Base-by-base conservation (phyloP, 1,284 basidiomycete genomes). In the Sporisorium sorghi region DNA sequence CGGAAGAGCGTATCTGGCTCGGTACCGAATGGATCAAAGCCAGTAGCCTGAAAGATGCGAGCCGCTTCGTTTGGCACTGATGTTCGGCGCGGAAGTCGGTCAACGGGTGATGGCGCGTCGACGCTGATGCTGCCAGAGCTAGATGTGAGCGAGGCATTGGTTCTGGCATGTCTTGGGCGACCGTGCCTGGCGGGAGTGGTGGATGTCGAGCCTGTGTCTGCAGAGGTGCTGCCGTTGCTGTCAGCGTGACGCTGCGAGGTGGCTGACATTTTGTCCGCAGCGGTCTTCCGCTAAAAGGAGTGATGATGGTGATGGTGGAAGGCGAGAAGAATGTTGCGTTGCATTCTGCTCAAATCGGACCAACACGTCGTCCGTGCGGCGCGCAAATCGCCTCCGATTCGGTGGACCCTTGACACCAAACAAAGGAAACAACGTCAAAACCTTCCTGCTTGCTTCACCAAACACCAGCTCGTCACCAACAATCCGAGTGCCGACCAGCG, bases 1-100 rank as follows among this genome's bases (percentile, higher is more conserved):
- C 48, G 23, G 50, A 81, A 79, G 10, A 79, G 63, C 8, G 62
- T 59, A 33, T 81, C 79, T 0, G 77, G 68, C 24, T 80, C 78
- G 14, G 53, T 57, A 30, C 58, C 43, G 49, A 72, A 68, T 1
- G 72, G 67, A 35, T 77, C 61, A 39, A 77, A 55, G 43, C 69
- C 73, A 15, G 70, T 72, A 2, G 69, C 47, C 35, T 68, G 55
- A 32, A 72, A 76, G 53, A 69, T 54, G 49, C 59, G 63, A 30
- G 52, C 44, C 10, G 67, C 67, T 17, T 70, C 67, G 23, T 53
- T 64, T 1, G 67, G 54, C 8, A 55, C 49, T 5, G 61, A 70
- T 2, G 49, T 15, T 1, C 61, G 52, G 15, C 67, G 42, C 7
- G 56, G 57, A 2, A 64, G 28, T n/a, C 23, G 28, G 14, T 55